Evolutionary conservation across 345 rosid species (phyloP).

Genomic region (Linum tenue): DNA sequence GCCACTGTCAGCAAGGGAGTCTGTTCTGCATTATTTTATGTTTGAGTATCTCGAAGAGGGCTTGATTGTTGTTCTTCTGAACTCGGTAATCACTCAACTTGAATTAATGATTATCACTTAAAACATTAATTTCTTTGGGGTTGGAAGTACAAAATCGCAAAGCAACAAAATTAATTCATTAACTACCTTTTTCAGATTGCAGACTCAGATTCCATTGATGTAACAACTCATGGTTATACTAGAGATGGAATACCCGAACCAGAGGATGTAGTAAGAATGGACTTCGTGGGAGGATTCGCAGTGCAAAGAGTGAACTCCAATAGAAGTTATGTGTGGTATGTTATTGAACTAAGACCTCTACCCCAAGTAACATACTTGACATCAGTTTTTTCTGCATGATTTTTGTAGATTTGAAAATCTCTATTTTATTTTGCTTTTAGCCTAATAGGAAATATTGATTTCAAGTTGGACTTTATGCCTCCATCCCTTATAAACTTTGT

Average conservation of each 20-base stretch:
- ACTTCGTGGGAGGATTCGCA: not conserved
- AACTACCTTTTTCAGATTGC: not conserved
- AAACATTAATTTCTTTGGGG: too few species aligned
- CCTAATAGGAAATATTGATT: not conserved
- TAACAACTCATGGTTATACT: not conserved
- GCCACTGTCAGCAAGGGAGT: constrained; percentile 85
- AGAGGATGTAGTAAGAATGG: not conserved
- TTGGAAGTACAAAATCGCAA: too few species aligned
- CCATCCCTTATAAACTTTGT: constrained; percentile 2
- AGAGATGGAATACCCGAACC: constrained; percentile 1
- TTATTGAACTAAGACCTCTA: not conserved
- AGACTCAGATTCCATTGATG: not conserved
- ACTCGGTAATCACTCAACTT: constrained; percentile 45
- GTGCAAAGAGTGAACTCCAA: not conserved
- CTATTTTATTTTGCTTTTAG: not conserved
- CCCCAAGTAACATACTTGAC: not conserved
- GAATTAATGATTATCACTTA: not conserved
- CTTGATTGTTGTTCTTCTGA: constrained; percentile 46
- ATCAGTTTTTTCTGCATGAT: not conserved
- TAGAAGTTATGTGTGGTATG: constrained; percentile 1
- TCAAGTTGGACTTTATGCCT: constrained; percentile 1
- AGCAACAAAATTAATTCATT: too few species aligned
- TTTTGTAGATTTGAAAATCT: not conserved
- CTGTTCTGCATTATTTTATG: constrained; percentile 51
- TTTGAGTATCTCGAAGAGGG: constrained; percentile 72